Base-by-base conservation (phyloP, 2,329 filamentous ascomycete genomes). In the Lachnum nothofagi region DNA sequence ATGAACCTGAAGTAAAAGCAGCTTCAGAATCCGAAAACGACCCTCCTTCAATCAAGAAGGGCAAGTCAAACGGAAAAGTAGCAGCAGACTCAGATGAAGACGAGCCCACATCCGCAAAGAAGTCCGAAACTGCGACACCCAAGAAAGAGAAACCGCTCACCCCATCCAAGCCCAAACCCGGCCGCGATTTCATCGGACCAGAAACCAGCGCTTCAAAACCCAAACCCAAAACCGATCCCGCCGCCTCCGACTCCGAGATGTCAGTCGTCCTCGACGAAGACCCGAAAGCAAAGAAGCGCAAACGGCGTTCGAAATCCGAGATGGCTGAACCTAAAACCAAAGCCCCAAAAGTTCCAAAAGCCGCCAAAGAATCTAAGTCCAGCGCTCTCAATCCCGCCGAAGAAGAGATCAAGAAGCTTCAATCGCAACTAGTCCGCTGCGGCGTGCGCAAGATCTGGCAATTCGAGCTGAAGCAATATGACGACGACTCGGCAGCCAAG, bases 381-480 rank as follows among this genome's bases (percentile, higher is more conserved):
- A 40, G 20, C 5, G 24, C 7, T 8, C 69, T 75, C 29, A 66
- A 82, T 16, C 79, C 85, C 0, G 79, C 90, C 52, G 81, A 88
- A 51, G 82, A 79, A 3, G 87, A 95, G 65, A 86, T 96, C 64
- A 97, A 95, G 68, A 86, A 83, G 42, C 74, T 97, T 3, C 91
- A 97, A 69, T 80, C 82, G 7, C 89, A 91, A 68, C 78, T 98
- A 5, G 71, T 85, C 39, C 95, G 96, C 68, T 98, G 91, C 62
- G 91, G 91, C 24, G 81, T 96, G 47, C 85, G 89, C 45, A 97
- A 96, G 65, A 79, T 96, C 53, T 98, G 93, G 91, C 80, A 79
- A 42, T 82, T 85, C 55, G 89, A 96, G 68, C 76, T 98, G 23
- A 88, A 88, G 65, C 74, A 82, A 46, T 90, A 80, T 60, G 78